A percentile compares a stretch with the other conserved stretches of the same genome.
Evolutionary conservation across 306 rosid genomes (phyloP).

Genomic region (Cicer yamashitae): DNA sequence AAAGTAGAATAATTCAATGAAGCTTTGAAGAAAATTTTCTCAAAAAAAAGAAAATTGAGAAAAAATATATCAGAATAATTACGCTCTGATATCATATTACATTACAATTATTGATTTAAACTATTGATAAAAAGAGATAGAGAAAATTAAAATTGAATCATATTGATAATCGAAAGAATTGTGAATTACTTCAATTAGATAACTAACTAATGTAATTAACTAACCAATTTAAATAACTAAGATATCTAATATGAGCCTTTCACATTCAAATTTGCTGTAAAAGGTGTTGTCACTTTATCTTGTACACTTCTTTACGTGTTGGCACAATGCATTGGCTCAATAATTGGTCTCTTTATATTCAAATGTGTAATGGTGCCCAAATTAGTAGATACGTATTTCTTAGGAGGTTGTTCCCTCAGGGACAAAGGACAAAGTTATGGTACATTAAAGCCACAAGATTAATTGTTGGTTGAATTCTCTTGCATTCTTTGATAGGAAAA

Average conservation of each 20-base stretch:
- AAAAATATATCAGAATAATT: too few species aligned
- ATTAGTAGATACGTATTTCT: conserved; percentile 41
- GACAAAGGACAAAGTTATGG: conserved; percentile 37
- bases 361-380: conserved; percentile 54
- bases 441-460: conserved; percentile 12
- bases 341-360: conserved; percentile 57
- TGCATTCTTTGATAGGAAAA: conserved; percentile 42
- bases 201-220: too few species aligned
- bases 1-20: too few species aligned
- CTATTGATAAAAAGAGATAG: too few species aligned
- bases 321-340: conserved; percentile 60
- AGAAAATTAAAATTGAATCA: too few species aligned
- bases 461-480: conserved; percentile 60
- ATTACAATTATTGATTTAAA: too few species aligned
- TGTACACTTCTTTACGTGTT: conserved; percentile 50
- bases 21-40: too few species aligned
- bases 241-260: background rate
- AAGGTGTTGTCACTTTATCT: conserved; percentile 36
- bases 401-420: conserved; percentile 71
- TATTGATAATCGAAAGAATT: too few species aligned
- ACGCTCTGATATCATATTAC: too few species aligned
- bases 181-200: too few species aligned
- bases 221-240: too few species aligned
- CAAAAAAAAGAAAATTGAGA: too few species aligned
- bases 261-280: conserved; percentile 58